Conservation (phyloP, 1,284 basidiomycete species). For the Malassezia furfur region DNA sequence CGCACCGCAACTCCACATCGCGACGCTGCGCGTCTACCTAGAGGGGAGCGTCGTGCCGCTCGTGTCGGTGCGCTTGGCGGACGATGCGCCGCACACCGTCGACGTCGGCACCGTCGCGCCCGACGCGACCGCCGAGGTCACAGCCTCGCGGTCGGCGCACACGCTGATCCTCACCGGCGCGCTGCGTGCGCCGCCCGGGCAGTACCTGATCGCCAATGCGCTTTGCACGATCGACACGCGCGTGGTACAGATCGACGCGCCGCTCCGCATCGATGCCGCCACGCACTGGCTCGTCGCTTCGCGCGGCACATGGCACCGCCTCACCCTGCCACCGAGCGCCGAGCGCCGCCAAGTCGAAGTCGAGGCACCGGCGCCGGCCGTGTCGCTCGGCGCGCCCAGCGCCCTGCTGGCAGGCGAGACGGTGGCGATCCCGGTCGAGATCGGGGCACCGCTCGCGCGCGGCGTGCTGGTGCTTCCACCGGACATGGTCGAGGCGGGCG, state of each 20-base stretch:
- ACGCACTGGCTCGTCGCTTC: neutral
- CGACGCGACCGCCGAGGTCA: neutral
- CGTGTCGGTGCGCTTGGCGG: neutral
- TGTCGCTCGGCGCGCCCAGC: neutral
- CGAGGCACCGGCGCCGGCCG: neutral
- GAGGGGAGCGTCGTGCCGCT: neutral
- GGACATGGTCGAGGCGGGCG: constrained; percentile 3
- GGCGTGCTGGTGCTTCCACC: neutral
- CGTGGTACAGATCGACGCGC: neutral
- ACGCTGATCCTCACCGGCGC: neutral
- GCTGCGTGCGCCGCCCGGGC: neutral
- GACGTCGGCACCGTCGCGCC: neutral
- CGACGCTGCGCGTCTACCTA: neutral
- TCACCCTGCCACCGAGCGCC: neutral
- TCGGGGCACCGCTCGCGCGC: neutral
- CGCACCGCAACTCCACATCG: neutral
- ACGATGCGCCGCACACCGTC: neutral
- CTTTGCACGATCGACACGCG: neutral
- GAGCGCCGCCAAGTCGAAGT: neutral
- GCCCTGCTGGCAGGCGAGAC: constrained; percentile 3
- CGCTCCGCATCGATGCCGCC: neutral
- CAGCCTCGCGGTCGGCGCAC: neutral
- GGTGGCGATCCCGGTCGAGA: neutral
- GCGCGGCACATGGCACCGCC: neutral
- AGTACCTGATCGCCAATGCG: neutral